phyloP scores from a whole-genome alignment of 257 asterid species.

The Agastache rugosa region DNA sequence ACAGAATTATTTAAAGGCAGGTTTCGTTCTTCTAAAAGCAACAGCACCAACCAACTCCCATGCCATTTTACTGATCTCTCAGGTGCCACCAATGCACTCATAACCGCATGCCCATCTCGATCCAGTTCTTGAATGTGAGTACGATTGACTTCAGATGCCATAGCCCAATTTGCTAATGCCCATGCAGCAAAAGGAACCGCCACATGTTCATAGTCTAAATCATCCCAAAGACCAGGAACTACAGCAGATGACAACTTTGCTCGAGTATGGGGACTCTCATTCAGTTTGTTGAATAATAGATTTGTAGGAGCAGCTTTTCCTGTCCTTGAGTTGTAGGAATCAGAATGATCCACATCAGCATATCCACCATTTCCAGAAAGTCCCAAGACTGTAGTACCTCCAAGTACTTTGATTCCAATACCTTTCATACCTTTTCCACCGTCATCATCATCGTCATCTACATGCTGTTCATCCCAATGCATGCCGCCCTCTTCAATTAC shows the following conservation, averaged over 20 bases:
- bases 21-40: conserved; percentile 81
- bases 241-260: conserved; percentile 65
- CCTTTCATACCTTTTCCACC: conserved; percentile 91
- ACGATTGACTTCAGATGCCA: conserved; percentile 90
- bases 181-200: conserved; percentile 99
- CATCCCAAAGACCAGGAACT: conserved; percentile 99
- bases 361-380: conserved; percentile 66
- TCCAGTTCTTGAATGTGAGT: conserved; percentile 93
- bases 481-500: conserved; percentile 91
- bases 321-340: conserved; percentile 38
- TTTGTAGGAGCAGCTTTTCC: conserved; percentile 46
- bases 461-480: conserved; percentile 88
- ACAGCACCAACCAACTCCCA: conserved; percentile 90
- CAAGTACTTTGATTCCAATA: conserved; percentile 94
- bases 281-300: conserved; percentile 57
- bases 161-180: conserved; percentile 99
- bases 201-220: conserved; percentile 90
- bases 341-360: conserved; percentile 62
- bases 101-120: conserved; percentile 83
- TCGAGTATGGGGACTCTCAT: conserved; percentile 49
- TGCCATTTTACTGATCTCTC: conserved; percentile 99
- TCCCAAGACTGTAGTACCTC: conserved; percentile 92
- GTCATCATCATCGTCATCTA: conserved; percentile 57
- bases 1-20: conserved; percentile 83
- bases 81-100: conserved; percentile 92